Conservation (phyloP, 805 yeast genomes). For the Pichia paraexigua region DNA sequence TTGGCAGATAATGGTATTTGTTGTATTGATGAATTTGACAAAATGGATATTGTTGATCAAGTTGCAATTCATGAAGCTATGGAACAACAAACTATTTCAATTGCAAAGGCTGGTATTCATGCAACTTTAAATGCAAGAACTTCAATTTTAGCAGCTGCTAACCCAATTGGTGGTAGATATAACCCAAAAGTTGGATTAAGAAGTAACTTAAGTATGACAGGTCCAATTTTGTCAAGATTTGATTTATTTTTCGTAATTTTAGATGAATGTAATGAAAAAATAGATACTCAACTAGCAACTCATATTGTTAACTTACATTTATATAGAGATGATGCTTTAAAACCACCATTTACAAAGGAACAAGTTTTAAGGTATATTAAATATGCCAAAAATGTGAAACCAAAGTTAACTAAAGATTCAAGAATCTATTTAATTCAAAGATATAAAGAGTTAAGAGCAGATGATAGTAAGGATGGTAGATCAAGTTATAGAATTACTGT, state of each 20-base stretch:
- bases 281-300: slow-evolving; percentile 83
- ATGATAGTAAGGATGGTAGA: slow-evolving; percentile 87
- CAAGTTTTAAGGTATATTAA: slow-evolving; percentile 82
- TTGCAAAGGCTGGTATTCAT: slow-evolving; percentile 97
- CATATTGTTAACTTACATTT: slow-evolving; percentile 92
- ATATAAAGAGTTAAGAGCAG: slow-evolving; percentile 79
- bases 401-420: slow-evolving; percentile 76
- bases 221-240: slow-evolving; percentile 97
- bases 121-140: slow-evolving; percentile 97
- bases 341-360: slow-evolving; percentile 83
- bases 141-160: slow-evolving; percentile 96
- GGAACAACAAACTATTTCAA: slow-evolving; percentile 99
- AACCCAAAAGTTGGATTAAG: slow-evolving; percentile 78
- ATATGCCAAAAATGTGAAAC: slow-evolving; percentile 90
- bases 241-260: slow-evolving; percentile 90
- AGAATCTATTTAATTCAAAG: slow-evolving; percentile 65
- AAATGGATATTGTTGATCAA: slow-evolving; percentile 92
- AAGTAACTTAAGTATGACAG: slow-evolving; percentile 88
- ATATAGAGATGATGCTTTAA: slow-evolving; percentile 81
- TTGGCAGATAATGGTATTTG: slow-evolving; percentile 97
- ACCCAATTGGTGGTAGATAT: slow-evolving; percentile 95
- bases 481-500: slow-evolving; percentile 92
- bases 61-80: slow-evolving; percentile 99
- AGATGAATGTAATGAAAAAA: slow-evolving; percentile 88
- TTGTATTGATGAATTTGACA: slow-evolving; percentile 97